These are phyloP conservation scores for Metschnikowia koreensis DNA, from an alignment of 805 yeast genomes.

Conservation along the genomic window DNA sequence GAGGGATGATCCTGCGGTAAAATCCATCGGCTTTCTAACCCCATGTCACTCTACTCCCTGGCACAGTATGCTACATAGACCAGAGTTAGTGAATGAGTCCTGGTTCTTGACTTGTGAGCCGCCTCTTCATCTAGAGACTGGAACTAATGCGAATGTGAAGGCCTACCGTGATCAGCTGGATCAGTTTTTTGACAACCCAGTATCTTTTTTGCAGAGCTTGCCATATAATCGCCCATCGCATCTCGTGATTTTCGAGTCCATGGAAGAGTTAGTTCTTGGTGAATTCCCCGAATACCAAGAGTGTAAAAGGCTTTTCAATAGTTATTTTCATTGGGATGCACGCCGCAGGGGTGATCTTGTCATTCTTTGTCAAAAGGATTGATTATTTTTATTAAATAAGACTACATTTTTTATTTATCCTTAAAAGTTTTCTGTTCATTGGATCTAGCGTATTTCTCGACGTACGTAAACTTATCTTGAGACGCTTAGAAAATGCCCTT, in stretches of 20 bases:
- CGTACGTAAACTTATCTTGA: no score
- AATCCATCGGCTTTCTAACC: constrained; percentile 74
- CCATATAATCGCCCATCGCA: constrained; percentile 50
- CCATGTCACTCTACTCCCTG: constrained; percentile 99
- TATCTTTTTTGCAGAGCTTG: constrained; percentile 44
- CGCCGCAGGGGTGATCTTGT: constrained; percentile 78
- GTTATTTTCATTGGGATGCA: constrained; percentile 81
- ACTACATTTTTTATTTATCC: no score
- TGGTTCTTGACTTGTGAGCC: constrained; percentile 95
- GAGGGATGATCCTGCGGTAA: constrained; percentile 36
- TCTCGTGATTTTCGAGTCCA: constrained; percentile 66
- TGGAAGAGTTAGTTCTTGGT: constrained; percentile 45
- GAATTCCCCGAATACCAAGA: constrained; percentile 46
- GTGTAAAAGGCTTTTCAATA: constrained; percentile 65
- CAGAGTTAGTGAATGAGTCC: constrained; percentile 34
- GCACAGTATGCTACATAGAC: constrained; percentile 76
- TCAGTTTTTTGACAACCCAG: constrained; percentile 67
- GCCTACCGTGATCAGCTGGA: constrained; percentile 86
- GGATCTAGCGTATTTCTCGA: no score
- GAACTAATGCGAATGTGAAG: constrained; percentile 25
- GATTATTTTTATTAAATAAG: no score
- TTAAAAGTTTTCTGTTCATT: no score
- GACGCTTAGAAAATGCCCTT: no score
- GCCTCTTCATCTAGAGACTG: constrained; percentile 50
- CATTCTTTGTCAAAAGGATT: constrained; percentile 42